Evolutionary conservation across 768 basidiomycete genomes (phyloP), one percentile per base, ranked within the genome.

Genomic region (Postia placenta): DNA sequence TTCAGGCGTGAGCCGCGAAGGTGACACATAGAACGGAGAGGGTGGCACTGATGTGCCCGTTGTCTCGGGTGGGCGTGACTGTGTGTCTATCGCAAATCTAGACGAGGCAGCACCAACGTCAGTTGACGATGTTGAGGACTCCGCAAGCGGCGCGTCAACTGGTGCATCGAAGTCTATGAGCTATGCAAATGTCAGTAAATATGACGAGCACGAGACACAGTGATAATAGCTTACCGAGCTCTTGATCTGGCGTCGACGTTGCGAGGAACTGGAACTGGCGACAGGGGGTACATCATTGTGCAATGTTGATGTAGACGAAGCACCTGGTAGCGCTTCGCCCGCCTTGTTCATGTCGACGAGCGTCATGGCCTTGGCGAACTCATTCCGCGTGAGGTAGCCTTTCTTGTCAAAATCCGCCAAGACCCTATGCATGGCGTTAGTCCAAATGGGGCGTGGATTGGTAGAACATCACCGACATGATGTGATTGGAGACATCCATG

Each of bases 341-440:
- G 49, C 43, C 37, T 56, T 56, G 22, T 47, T 50, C 25, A 47
- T 28, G 23, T 58, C 54, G 5, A 60, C 56, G 11, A 62, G 47
- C 17, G 54, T 42, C 56, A 62, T 43, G 4, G 61, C 61, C 2
- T 50, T 36, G 1, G 51, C 47, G 24, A 57, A 56, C 37, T 57
- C 56, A 3, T 56, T 47, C 11, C 42, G 49, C 9, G 52, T 52
- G 28, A 58, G 24, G 37, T 48, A 52, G 5, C 57, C 57, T 25
- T 58, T 54, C 19, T 22, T 35, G 0, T 49, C 52, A 9, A 50
- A 30, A n/a, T 58, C 57, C 2, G 47, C 46, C 20, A 56, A 12
- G 14, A 56, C 57, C 54, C 57, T 58, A 36, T 9, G 19, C 38
- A 39, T n/a, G 19, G 19, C 20, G 17, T 39, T 17, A 39, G 38